These are phyloP conservation scores for Eutrema japonicum DNA, from an alignment of 345 rosid species.

Conservation along the genomic window DNA sequence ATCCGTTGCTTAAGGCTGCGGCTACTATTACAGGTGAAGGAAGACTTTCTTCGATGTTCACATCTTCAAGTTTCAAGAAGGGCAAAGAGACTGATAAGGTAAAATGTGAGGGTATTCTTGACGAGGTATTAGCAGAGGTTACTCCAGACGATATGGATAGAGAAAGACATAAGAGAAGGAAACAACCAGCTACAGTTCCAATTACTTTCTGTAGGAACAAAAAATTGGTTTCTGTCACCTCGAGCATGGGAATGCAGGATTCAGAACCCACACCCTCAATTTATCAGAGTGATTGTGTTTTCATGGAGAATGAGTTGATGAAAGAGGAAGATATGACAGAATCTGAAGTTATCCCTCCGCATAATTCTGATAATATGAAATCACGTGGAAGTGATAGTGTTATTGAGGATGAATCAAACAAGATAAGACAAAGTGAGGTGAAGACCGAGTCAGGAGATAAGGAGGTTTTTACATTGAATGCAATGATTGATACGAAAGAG, in stretches of 20 bases:
- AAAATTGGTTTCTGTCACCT: conserved; percentile 24
- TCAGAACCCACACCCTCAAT: conserved; percentile 13
- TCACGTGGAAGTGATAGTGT: conserved; percentile 30
- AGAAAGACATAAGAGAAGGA: conserved; percentile 62
- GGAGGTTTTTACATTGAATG: conserved; percentile 61
- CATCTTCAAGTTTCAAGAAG: conserved; percentile 72
- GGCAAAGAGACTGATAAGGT: conserved; percentile 65
- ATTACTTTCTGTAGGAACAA: conserved; percentile 33
- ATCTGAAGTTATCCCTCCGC: conserved; percentile 31
- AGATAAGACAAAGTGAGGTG: conserved; percentile 34
- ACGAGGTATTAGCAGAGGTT: conserved; percentile 76
- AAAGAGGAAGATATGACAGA: conserved; percentile 40
- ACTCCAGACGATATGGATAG: conserved; percentile 81
- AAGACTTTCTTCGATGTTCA: conserved; percentile 80
- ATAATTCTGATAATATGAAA: conserved; percentile 17
- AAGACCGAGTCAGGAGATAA: conserved; percentile 47
- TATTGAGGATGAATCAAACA: conserved; percentile 36
- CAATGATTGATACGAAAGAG: conserved; percentile 60
- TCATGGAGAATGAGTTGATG: conserved; percentile 39
- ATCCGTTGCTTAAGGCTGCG: conserved; percentile 68
- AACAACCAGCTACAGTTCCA: conserved; percentile 31
- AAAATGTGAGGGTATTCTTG: conserved; percentile 69
- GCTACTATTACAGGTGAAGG: conserved; percentile 88
- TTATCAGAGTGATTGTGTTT: conserved; percentile 29
- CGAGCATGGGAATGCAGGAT: conserved; percentile 15